Percentiles rank a stretch among this genome's conserved stretches.
phyloP scores from a whole-genome alignment of 2,329 filamentous ascomycete species.

The Magnaporthiopsis poae region DNA sequence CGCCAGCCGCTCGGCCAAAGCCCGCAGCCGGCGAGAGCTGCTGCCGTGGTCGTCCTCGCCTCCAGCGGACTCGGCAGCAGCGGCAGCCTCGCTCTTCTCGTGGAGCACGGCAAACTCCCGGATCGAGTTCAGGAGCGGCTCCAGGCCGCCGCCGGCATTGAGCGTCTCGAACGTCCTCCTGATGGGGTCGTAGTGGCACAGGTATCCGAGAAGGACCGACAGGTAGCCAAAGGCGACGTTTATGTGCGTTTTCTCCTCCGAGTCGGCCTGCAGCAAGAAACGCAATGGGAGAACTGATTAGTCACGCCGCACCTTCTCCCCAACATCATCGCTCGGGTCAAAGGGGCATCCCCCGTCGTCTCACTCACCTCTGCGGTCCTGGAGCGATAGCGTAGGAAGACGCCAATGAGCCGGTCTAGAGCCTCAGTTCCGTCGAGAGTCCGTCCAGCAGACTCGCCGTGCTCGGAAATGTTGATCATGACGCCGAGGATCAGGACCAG shows the following conservation, averaged over 20 bases:
- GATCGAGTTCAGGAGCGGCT: slow-evolving; percentile 40
- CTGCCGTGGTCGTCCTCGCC: neutral
- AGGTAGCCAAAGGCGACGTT: slow-evolving; percentile 83
- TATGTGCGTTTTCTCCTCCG: slow-evolving; percentile 62
- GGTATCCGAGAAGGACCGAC: slow-evolving; percentile 70
- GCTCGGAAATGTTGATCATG: slow-evolving; percentile 80
- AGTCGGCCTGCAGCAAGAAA: slow-evolving; percentile 46
- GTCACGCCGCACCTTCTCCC: neutral
- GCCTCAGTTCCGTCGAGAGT: slow-evolving; percentile 32
- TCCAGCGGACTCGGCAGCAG: neutral
- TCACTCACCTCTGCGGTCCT: slow-evolving; percentile 56
- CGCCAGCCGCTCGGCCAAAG: neutral
- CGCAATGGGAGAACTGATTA: slow-evolving; percentile 13
- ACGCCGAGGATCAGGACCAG: slow-evolving; percentile 71
- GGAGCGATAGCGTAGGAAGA: slow-evolving; percentile 60
- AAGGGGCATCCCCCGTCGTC: neutral
- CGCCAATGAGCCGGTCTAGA: slow-evolving; percentile 44
- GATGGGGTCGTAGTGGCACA: slow-evolving; percentile 50
- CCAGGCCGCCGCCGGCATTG: slow-evolving; percentile 34
- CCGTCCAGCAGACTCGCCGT: slow-evolving; percentile 53
- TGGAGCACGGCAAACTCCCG: slow-evolving; percentile 45
- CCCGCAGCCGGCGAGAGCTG: neutral
- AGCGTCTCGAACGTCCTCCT: slow-evolving; percentile 32
- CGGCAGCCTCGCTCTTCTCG: slow-evolving; percentile 28
- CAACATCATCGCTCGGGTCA: neutral